A percentile compares a stretch with the other conserved stretches of the same genome.
Evolutionary conservation across 2,329 filamentous ascomycete species (phyloP).

Genomic region (Pseudopyrenochaeta lycopersici): DNA sequence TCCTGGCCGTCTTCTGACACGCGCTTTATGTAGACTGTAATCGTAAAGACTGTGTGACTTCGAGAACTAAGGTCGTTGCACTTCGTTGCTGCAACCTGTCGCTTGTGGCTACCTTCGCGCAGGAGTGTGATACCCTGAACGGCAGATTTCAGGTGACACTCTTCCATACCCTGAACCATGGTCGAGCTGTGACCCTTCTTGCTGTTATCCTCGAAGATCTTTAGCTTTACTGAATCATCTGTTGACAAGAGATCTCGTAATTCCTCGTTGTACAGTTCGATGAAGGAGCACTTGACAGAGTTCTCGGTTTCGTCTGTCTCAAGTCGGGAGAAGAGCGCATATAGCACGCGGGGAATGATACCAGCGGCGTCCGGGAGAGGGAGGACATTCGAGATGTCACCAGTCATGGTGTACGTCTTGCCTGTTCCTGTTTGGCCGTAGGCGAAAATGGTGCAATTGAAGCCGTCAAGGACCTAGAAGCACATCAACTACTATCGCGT

Average conservation of each 20-base stretch:
- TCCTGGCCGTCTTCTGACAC: constrained; percentile 86
- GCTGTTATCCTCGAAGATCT: constrained; percentile 89
- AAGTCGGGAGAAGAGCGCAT: constrained; percentile 86
- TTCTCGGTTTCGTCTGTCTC: constrained; percentile 80
- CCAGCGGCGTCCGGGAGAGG: constrained; percentile 90
- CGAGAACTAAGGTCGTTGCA: constrained; percentile 98
- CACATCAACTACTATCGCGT: constrained; percentile 10
- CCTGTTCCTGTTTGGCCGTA: constrained; percentile 98
- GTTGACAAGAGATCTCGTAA: constrained; percentile 84
- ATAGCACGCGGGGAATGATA: constrained; percentile 91
- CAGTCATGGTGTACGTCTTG: constrained; percentile 99
- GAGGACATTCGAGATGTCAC: constrained; percentile 92
- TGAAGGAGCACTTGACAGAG: constrained; percentile 97
- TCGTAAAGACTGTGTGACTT: constrained; percentile 97
- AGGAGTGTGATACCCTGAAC: constrained; percentile 87
- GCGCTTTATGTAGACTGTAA: constrained; percentile 89
- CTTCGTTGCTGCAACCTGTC: constrained; percentile 99
- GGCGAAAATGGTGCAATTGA: constrained; percentile 98
- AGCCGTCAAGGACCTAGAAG: constrained; percentile 84
- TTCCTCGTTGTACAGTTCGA: constrained; percentile 98
- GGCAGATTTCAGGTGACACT: constrained; percentile 88
- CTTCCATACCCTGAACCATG: constrained; percentile 96
- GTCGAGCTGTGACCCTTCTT: constrained; percentile 87
- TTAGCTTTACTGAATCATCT: constrained; percentile 86
- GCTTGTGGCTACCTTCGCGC: constrained; percentile 87